phyloP scores from a whole-genome alignment of 1,139 yeast species.

The Groenewaldozyma sp. region DNA sequence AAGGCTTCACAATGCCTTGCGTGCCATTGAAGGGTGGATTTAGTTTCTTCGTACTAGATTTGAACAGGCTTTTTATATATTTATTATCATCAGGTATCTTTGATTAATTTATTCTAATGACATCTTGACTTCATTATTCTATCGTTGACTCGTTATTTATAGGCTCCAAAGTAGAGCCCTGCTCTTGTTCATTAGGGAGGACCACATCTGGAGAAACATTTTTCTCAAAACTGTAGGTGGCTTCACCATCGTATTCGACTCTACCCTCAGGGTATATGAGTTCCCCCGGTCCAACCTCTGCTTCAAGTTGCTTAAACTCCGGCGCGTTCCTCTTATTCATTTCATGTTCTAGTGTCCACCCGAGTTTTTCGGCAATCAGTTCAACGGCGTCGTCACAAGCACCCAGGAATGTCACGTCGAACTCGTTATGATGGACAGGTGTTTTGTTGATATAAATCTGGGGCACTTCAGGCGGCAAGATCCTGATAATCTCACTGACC shows the following conservation, averaged over 20 bases:
- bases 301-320: background rate
- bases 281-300: conserved; percentile 2
- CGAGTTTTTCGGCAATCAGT: conserved; percentile 48
- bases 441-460: conserved; percentile 78
- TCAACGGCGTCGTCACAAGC: conserved; percentile 82
- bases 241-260: conserved; percentile 16
- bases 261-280: conserved; percentile 16
- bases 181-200: too few relatives aligned
- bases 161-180: too few relatives aligned
- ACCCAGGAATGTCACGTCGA: conserved; percentile 75
- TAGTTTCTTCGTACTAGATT: conserved; percentile 10
- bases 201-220: too few relatives aligned
- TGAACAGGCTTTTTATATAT: background rate
- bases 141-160: too few relatives aligned
- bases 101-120: too few relatives aligned
- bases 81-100: too few relatives aligned
- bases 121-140: too few relatives aligned
- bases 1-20: conserved; percentile 68
- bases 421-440: conserved; percentile 67
- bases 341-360: conserved; percentile 62
- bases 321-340: conserved; percentile 25
- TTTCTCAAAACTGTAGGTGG: conserved; percentile 16
- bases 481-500: conserved; percentile 84
- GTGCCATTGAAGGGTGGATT: conserved; percentile 75
- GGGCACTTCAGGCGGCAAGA: conserved; percentile 61